Conservation (phyloP, 495 filamentous ascomycete species). For the Trichoderma asperelloides region DNA sequence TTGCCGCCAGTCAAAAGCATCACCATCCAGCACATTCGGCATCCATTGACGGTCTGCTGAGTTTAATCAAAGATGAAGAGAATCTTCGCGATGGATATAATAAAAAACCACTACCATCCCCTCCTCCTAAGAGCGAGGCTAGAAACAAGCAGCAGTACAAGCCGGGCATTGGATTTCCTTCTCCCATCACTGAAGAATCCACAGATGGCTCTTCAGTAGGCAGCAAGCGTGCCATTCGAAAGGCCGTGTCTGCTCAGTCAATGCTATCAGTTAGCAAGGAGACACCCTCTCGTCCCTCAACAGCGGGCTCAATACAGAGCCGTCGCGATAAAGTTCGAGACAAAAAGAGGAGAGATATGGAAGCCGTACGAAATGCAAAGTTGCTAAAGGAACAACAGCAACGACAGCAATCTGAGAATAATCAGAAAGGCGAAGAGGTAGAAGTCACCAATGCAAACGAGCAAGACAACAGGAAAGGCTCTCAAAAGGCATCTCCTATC, state of each 20-base stretch:
- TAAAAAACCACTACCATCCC: neutral
- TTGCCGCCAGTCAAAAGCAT: neutral
- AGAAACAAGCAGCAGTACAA: neutral
- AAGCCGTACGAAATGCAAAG: conserved; percentile 6
- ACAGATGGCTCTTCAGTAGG: neutral
- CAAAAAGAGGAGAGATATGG: conserved; percentile 21
- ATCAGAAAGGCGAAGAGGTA: neutral
- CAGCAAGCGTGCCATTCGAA: neutral
- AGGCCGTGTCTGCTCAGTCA: neutral
- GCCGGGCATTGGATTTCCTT: neutral
- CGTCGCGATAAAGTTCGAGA: conserved; percentile 21
- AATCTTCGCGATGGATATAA: neutral
- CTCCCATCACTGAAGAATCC: neutral
- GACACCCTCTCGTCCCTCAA: conserved; percentile 7
- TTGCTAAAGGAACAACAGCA: conserved; percentile 11
- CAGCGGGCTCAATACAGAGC: neutral
- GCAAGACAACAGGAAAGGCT: neutral
- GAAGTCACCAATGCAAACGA: neutral
- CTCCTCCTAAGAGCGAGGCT: neutral
- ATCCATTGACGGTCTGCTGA: neutral
- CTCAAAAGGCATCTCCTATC: neutral
- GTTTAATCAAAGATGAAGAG: neutral
- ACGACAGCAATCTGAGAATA: neutral
- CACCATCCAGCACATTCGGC: neutral
- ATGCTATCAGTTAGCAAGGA: neutral